Evolutionary conservation across 2,329 filamentous ascomycete species (phyloP).

Genomic region (Fusarium dimerum): DNA sequence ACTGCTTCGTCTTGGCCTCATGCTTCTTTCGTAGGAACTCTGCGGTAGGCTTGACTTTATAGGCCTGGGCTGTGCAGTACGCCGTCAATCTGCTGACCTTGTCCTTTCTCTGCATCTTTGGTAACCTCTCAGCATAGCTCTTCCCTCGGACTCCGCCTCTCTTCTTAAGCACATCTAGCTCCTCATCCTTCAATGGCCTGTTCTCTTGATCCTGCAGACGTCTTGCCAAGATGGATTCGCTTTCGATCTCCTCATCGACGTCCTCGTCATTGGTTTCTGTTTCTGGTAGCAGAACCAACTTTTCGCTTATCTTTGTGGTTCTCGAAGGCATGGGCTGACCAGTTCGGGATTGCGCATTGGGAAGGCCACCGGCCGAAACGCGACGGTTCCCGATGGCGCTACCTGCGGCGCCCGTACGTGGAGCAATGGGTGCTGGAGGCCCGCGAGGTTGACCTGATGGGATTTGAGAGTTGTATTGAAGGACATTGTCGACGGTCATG

Average conservation of each 20-base stretch:
- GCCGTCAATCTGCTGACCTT: conserved; percentile 89
- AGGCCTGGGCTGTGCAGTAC: conserved; percentile 93
- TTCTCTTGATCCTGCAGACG: conserved; percentile 59
- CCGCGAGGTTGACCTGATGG: conserved; percentile 88
- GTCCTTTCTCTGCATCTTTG: conserved; percentile 83
- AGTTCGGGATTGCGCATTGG: conserved; percentile 43
- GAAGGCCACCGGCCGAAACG: conserved; percentile 40
- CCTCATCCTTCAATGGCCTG: conserved; percentile 66
- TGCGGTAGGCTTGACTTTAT: conserved; percentile 85
- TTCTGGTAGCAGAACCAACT: conserved; percentile 92
- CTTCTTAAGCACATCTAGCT: conserved; percentile 64
- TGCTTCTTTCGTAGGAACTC: conserved; percentile 87
- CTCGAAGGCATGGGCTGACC: conserved; percentile 73
- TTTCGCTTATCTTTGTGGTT: conserved; percentile 93
- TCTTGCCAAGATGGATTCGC: conserved; percentile 38
- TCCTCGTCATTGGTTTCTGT: conserved; percentile 61
- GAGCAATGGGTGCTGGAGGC: conserved; percentile 56
- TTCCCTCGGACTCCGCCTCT: conserved; percentile 69
- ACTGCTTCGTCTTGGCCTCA: conserved; percentile 89
- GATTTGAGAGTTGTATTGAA: conserved; percentile 92
- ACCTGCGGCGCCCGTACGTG: conserved; percentile 21
- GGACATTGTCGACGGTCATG: conserved; percentile 90
- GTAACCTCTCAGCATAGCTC: conserved; percentile 90
- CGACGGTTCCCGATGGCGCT: conserved; percentile 25
- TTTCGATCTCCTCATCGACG: conserved; percentile 60